Conservation (phyloP, 768 basidiomycete genomes). For the Rhizopogon sp. region DNA sequence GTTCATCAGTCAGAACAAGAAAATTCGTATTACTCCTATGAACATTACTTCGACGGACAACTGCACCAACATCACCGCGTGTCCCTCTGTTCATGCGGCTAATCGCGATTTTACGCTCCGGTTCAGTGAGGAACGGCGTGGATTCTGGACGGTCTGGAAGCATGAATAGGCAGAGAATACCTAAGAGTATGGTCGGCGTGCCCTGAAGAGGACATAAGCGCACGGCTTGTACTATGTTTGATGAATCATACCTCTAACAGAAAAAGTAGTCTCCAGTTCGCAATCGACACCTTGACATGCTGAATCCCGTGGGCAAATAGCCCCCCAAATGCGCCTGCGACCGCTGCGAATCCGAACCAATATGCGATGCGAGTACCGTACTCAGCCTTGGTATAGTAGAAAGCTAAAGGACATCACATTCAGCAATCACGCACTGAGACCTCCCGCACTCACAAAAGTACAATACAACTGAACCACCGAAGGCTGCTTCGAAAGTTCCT, state of each 20-base stretch:
- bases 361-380: slow-evolving; percentile 43
- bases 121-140: slow-evolving; percentile 26
- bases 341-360: slow-evolving; percentile 54
- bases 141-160: slow-evolving; percentile 29
- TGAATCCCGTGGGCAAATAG: slow-evolving; percentile 49
- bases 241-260: slow-evolving; percentile 17
- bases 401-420: slow-evolving; percentile 25
- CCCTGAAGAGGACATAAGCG: slow-evolving; percentile 37
- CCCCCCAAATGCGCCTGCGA: slow-evolving; percentile 54
- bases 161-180: slow-evolving; percentile 22
- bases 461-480: slow-evolving; percentile 27
- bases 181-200: slow-evolving; percentile 37
- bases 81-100: slow-evolving; percentile 36
- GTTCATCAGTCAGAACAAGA: slow-evolving; percentile 2
- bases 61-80: slow-evolving; percentile 36
- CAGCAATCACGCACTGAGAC: slow-evolving; percentile 11
- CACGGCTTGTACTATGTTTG: not conserved
- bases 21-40: not conserved
- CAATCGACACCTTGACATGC: slow-evolving; percentile 30
- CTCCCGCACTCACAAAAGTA: slow-evolving; percentile 20
- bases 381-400: slow-evolving; percentile 46
- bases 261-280: slow-evolving; percentile 37
- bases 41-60: slow-evolving; percentile 33
- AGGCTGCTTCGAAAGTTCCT: slow-evolving; percentile 31
- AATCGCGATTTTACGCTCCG: slow-evolving; percentile 28